Evolutionary conservation across 257 asterid species (phyloP).

Genomic region (Solanum medicagineum): DNA sequence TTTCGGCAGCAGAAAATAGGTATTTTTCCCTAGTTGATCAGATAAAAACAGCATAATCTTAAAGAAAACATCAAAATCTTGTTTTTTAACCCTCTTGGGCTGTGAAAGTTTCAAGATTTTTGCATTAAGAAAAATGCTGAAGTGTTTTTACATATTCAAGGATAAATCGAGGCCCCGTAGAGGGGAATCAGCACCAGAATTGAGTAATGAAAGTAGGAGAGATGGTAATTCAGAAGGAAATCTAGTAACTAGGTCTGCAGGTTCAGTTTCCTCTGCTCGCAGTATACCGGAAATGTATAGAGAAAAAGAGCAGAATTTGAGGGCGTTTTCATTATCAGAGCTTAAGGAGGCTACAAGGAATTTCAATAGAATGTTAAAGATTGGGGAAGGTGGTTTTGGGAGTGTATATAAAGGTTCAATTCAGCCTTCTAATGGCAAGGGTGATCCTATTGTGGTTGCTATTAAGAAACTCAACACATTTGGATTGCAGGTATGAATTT

Average conservation of each 20-base stretch:
- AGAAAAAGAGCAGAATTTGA: conserved; percentile 42
- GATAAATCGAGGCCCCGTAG: conserved; percentile 23
- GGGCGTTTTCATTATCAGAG: conserved; percentile 54
- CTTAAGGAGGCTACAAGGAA: conserved; percentile 60
- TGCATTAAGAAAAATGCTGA: conserved; percentile 28
- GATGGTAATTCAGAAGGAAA: conserved; percentile 8
- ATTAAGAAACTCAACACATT: conserved; percentile 63
- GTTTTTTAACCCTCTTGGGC: background rate
- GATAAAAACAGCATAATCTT: too few relatives aligned
- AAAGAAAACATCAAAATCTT: too few relatives aligned
- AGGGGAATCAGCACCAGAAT: conserved; percentile 57
- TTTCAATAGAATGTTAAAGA: conserved; percentile 55
- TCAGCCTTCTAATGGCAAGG: conserved; percentile 19
- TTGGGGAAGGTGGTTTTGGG: conserved; percentile 97
- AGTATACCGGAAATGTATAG: conserved; percentile 63
- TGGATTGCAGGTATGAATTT: conserved; percentile 59
- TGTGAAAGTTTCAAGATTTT: background rate
- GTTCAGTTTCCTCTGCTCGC: conserved; percentile 40
- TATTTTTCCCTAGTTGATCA: background rate
- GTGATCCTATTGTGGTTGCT: conserved; percentile 49
- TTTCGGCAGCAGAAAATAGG: background rate
- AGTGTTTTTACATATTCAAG: conserved; percentile 47
- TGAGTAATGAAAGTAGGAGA: conserved; percentile 14
- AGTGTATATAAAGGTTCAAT: conserved; percentile 69
- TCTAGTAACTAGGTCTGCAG: conserved; percentile 48